Conservation (phyloP, 2,329 filamentous ascomycete species). For the Alternaria brassicicola region DNA sequence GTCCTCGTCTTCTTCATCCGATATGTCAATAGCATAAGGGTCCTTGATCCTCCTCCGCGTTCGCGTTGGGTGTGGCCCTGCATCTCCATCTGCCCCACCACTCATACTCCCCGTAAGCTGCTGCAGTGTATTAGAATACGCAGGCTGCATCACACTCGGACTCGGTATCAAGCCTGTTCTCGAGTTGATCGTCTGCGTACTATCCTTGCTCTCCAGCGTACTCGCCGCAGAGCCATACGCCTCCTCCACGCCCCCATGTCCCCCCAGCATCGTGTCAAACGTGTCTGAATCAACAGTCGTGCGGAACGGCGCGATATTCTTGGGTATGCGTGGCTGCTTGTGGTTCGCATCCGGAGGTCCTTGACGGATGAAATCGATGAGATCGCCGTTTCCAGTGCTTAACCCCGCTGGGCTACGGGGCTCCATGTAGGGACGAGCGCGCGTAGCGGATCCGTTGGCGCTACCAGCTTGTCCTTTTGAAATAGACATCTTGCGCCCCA, state of each 20-base stretch:
- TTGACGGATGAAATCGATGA: conserved; percentile 94
- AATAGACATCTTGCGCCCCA: conserved; percentile 39
- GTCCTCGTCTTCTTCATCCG: conserved; percentile 38
- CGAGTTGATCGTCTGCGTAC: conserved; percentile 71
- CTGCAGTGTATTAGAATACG: conserved; percentile 45
- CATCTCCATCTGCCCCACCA: conserved; percentile 27
- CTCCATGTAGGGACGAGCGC: conserved; percentile 44
- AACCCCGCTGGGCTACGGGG: conserved; percentile 72
- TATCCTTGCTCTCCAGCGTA: conserved; percentile 49
- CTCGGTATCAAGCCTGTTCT: conserved; percentile 68
- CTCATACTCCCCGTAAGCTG: conserved; percentile 43
- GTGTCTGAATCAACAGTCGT: conserved; percentile 87
- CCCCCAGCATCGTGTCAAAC: conserved; percentile 54
- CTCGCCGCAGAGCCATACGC: conserved; percentile 45
- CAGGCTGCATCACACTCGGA: conserved; percentile 42
- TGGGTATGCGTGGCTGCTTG: conserved; percentile 74
- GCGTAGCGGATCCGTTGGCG: conserved; percentile 33
- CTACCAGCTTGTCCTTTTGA: conserved; percentile 24
- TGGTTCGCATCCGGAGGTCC: conserved; percentile 70
- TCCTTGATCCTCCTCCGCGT: conserved; percentile 82
- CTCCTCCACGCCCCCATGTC: conserved; percentile 41
- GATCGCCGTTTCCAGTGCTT: conserved; percentile 74
- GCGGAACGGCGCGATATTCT: conserved; percentile 83
- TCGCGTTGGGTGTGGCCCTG: conserved; percentile 65
- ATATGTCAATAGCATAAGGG: conserved; percentile 86